Conservation (phyloP, 768 basidiomycete genomes). For the Coprinopsis sp. region DNA sequence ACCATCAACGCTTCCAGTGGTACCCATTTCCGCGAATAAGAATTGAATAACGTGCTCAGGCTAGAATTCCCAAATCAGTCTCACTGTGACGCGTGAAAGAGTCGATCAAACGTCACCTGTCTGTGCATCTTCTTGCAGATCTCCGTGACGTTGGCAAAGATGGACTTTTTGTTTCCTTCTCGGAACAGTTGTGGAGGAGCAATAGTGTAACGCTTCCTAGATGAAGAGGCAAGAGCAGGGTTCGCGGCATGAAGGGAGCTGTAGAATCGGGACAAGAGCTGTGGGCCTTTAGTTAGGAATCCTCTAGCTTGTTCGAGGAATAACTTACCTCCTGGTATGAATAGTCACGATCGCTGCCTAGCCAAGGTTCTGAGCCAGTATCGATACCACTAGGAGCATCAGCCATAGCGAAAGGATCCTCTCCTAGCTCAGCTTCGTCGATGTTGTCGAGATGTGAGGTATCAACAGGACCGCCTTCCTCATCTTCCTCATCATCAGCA, state of each 20-base stretch:
- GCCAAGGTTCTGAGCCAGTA: conserved; percentile 82
- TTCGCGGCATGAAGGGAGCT: conserved; percentile 88
- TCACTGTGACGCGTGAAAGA: background rate
- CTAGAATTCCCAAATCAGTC: conserved; percentile 27
- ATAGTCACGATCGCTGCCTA: conserved; percentile 90
- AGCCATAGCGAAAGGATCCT: conserved; percentile 74
- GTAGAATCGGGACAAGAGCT: conserved; percentile 95
- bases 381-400: conserved; percentile 59
- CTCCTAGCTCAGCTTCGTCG: conserved; percentile 83
- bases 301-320: background rate
- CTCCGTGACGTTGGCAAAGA: conserved; percentile 94
- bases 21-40: conserved; percentile 97
- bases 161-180: conserved; percentile 96
- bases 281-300: conserved; percentile 6
- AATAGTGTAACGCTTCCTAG: conserved; percentile 94
- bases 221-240: conserved; percentile 75
- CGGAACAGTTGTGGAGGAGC: conserved; percentile 91
- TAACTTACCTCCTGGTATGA: conserved; percentile 81
- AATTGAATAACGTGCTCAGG: conserved; percentile 98
- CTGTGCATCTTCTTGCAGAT: conserved; percentile 99
- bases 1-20: conserved; percentile 92
- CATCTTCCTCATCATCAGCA: conserved; percentile 50
- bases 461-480: conserved; percentile 52
- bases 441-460: conserved; percentile 62
- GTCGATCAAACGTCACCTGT: conserved; percentile 32